Percentiles rank a stretch among this genome's conserved stretches.
phyloP scores from a whole-genome alignment of 139 green algal species.

The Chlorella sp. region DNA sequence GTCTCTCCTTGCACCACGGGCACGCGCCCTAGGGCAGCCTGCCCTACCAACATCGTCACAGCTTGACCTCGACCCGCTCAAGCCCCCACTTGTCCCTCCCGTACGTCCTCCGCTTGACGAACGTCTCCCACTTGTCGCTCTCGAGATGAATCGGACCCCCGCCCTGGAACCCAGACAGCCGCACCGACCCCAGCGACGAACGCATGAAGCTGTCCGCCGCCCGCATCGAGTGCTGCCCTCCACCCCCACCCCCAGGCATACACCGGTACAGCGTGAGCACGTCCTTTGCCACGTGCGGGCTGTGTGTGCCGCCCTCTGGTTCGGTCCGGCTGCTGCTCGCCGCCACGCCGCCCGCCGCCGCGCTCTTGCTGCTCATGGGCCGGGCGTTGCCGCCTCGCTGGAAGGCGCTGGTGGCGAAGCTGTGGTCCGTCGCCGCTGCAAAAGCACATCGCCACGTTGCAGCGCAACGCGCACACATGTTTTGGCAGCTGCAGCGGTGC shows the following conservation, averaged over 20 bases:
- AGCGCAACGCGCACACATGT: too few relatives aligned
- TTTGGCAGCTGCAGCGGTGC: too few relatives aligned
- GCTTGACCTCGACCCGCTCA: not conserved
- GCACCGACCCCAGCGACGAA: not conserved
- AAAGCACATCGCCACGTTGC: too few relatives aligned
- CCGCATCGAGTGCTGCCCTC: too few relatives aligned
- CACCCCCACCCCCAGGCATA: not conserved
- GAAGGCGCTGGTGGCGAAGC: too few relatives aligned
- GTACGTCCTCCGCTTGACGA: not conserved
- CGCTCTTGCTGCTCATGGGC: too few relatives aligned
- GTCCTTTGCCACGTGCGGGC: slow-evolving; percentile 1
- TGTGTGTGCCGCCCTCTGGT: not conserved
- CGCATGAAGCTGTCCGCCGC: not conserved
- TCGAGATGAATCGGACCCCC: not conserved
- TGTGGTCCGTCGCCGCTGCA: too few relatives aligned
- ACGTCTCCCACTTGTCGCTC: not conserved
- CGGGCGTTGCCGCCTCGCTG: too few relatives aligned
- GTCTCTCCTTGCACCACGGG: too few relatives aligned
- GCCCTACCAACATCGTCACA: not conserved
- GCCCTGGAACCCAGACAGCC: not conserved
- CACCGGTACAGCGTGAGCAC: not conserved
- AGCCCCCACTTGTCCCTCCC: not conserved
- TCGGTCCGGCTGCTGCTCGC: too few relatives aligned
- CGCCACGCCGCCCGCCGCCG: too few relatives aligned
- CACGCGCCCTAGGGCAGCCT: not conserved